Evolutionary conservation across 2,329 filamentous ascomycete genomes (phyloP).

Genomic region (Beauveria medogensis): DNA sequence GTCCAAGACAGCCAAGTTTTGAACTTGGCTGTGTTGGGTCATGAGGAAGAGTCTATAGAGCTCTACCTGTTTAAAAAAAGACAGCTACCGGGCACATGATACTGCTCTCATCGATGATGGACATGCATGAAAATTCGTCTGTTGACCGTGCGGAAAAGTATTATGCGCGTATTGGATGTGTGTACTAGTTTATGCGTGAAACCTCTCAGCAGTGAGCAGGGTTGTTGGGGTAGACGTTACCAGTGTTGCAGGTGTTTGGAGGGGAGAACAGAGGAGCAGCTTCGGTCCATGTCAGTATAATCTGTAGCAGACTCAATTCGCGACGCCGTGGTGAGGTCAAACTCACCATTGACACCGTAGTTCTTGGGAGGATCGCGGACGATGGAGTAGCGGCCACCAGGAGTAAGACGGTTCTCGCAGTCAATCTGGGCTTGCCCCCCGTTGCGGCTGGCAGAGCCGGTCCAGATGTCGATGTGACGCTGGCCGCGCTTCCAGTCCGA

Average conservation of each 20-base stretch:
- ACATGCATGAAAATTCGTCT: neutral
- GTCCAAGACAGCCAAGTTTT: constrained; percentile 33
- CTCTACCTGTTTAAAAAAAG: constrained; percentile 42
- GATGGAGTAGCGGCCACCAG: constrained; percentile 15
- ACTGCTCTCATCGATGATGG: neutral
- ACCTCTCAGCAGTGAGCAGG: constrained; percentile 16
- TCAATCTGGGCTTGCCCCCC: constrained; percentile 17
- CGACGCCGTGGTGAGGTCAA: neutral
- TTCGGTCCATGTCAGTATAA: neutral
- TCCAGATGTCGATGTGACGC: constrained; percentile 18
- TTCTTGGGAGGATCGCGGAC: constrained; percentile 17
- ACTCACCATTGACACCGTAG: constrained; percentile 16
- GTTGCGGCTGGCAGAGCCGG: constrained; percentile 13
- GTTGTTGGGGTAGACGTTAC: constrained; percentile 17
- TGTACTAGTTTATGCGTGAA: neutral
- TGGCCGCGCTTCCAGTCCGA: constrained; percentile 13
- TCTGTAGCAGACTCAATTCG: neutral
- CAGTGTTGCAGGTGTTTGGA: constrained; percentile 17
- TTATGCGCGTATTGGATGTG: neutral
- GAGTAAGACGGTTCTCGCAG: constrained; percentile 16
- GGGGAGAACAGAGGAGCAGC: constrained; percentile 15
- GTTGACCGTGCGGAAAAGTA: neutral
- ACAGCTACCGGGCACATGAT: constrained; percentile 1
- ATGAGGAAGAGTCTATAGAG: constrained; percentile 38
- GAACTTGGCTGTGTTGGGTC: constrained; percentile 37